Conservation (phyloP, 2,329 filamentous ascomycete species). For the Aspergillus tanneri region DNA sequence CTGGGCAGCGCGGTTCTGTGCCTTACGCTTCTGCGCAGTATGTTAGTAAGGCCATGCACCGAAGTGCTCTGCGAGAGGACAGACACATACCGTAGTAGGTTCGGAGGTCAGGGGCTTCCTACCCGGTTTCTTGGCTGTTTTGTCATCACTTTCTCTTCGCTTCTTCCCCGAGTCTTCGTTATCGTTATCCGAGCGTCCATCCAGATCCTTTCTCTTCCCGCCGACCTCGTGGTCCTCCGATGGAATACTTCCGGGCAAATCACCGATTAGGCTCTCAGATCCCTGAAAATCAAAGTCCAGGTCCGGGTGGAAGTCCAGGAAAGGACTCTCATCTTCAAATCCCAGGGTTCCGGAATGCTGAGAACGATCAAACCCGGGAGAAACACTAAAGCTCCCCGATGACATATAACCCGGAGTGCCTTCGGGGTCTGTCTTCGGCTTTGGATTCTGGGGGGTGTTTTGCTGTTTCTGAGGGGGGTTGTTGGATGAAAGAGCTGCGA, state of each 20-base stretch:
- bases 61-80: not conserved
- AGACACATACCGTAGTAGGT: conserved; percentile 79
- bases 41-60: conserved; percentile 23
- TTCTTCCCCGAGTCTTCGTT: conserved; percentile 65
- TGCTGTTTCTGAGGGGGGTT: conserved; percentile 41
- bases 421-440: conserved; percentile 24
- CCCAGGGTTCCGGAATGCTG: conserved; percentile 48
- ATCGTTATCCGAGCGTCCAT: conserved; percentile 57
- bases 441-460: conserved; percentile 19
- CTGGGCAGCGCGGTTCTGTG: conserved; percentile 89
- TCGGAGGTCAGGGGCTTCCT: conserved; percentile 94
- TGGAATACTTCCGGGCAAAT: conserved; percentile 56
- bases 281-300: conserved; percentile 70
- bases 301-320: conserved; percentile 77
- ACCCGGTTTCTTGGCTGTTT: conserved; percentile 90
- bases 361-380: conserved; percentile 33
- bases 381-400: conserved; percentile 43
- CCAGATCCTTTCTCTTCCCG: conserved; percentile 59
- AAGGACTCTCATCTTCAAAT: conserved; percentile 71
- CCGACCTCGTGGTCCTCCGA: conserved; percentile 54
- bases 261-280: conserved; percentile 71
- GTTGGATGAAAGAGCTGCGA: conserved; percentile 74
- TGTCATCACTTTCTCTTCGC: conserved; percentile 77
- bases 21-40: conserved; percentile 61
- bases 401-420: conserved; percentile 43